A percentile compares a stretch with the other conserved stretches of the same genome.
Evolutionary conservation across 225 moss, liverwort and hornwort species (phyloP).

Genomic region (Polytrichum commune): DNA sequence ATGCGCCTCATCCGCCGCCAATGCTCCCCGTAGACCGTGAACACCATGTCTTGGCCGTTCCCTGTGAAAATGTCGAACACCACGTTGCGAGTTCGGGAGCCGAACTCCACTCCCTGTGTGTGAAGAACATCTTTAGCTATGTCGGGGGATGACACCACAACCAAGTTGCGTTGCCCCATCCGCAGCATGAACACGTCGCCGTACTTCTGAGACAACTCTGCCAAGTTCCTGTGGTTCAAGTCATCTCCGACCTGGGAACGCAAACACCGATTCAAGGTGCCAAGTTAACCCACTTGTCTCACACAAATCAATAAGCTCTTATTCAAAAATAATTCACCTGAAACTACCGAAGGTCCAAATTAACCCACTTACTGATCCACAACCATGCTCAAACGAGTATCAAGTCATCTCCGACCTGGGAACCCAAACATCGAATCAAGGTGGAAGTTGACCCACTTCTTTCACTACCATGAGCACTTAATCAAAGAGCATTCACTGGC

Average conservation of each 20-base stretch:
- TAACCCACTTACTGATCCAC: too few relatives aligned
- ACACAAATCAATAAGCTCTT: too few relatives aligned
- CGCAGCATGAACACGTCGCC: conserved; percentile 52
- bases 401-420: too few relatives aligned
- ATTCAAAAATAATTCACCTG: too few relatives aligned
- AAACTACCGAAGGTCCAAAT: too few relatives aligned
- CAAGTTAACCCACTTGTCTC: too few relatives aligned
- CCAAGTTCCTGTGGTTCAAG: conserved; percentile 52
- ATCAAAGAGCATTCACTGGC: too few relatives aligned
- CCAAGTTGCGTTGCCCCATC: conserved; percentile 59
- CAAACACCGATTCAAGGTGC: too few relatives aligned
- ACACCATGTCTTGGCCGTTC: conserved; percentile 64
- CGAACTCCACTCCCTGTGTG: conserved; percentile 68
- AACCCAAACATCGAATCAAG: too few relatives aligned
- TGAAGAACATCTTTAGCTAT: conserved; percentile 60
- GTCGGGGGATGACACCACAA: conserved; percentile 53
- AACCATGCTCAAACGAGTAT: too few relatives aligned
- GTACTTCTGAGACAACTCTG: conserved; percentile 46
- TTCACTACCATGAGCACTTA: too few relatives aligned
- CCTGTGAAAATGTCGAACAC: conserved; percentile 66
- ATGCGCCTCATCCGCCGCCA: conserved; percentile 70
- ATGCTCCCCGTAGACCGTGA: conserved; percentile 64
- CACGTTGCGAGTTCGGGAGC: conserved; percentile 58
- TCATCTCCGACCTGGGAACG: conserved; percentile 46
- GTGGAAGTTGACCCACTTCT: too few relatives aligned